Conservation (phyloP, 805 yeast species). For the Starmerella bombi region DNA sequence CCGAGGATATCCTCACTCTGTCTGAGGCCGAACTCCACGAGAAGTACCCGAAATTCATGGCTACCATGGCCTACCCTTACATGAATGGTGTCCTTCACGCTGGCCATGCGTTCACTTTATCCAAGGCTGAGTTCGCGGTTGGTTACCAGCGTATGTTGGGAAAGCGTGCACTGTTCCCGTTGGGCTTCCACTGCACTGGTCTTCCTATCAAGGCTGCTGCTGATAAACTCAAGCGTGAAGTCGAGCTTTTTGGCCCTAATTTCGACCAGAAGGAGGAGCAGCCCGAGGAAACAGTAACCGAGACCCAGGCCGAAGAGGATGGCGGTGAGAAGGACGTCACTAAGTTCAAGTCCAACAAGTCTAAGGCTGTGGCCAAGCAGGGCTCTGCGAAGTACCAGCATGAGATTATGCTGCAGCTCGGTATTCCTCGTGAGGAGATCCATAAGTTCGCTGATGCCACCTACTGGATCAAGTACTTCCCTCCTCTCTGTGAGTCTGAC, state of each 20-base stretch:
- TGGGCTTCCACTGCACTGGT: slow-evolving; percentile 99
- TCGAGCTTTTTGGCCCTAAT: slow-evolving; percentile 77
- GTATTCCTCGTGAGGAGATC: slow-evolving; percentile 72
- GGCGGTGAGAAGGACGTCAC: slow-evolving; percentile 60
- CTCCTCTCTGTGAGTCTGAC: slow-evolving; percentile 72
- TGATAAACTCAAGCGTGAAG: slow-evolving; percentile 84
- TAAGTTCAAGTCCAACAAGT: slow-evolving; percentile 82
- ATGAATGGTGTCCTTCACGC: slow-evolving; percentile 98
- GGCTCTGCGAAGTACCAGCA: slow-evolving; percentile 91
- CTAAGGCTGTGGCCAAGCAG: slow-evolving; percentile 85
- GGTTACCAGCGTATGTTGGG: slow-evolving; percentile 95
- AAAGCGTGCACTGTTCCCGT: slow-evolving; percentile 80
- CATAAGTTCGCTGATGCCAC: slow-evolving; percentile 81
- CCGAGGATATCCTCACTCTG: slow-evolving; percentile 45
- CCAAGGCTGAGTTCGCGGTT: slow-evolving; percentile 81
- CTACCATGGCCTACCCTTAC: slow-evolving; percentile 96
- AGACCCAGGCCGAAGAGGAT: slow-evolving; percentile 19
- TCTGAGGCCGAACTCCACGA: slow-evolving; percentile 59
- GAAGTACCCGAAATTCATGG: slow-evolving; percentile 73
- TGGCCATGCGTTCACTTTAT: slow-evolving; percentile 90
- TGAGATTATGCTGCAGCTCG: slow-evolving; percentile 91
- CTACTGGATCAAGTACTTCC: slow-evolving; percentile 85
- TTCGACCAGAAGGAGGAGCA: slow-evolving; percentile 41
- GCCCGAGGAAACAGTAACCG: slow-evolving; percentile 32
- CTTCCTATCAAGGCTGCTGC: slow-evolving; percentile 95